Evolutionary conservation across 345 rosid genomes (phyloP).

Genomic region (Citrus sp.): DNA sequence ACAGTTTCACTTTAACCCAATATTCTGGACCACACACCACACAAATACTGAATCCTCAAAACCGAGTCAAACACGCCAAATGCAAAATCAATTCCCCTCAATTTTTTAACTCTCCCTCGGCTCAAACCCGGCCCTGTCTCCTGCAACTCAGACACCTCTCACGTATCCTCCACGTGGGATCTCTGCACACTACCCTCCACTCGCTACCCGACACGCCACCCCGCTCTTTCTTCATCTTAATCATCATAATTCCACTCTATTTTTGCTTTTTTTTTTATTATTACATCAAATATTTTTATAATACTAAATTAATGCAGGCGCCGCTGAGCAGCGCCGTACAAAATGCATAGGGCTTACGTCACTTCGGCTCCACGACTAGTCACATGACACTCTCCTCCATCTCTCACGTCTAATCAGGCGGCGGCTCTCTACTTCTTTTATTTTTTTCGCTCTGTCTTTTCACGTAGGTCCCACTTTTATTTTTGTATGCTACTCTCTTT

Average conservation of each 20-base stretch:
- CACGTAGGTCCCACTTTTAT: slow-evolving; percentile 10
- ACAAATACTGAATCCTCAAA: neutral
- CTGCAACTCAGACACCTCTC: slow-evolving; percentile 37
- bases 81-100: neutral
- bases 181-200: slow-evolving; percentile 16
- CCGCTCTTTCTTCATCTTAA: neutral
- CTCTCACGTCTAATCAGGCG: slow-evolving; percentile 42
- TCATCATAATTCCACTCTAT: neutral
- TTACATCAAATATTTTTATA: neutral
- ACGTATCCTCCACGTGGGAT: slow-evolving; percentile 35
- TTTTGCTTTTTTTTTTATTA: neutral
- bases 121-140: slow-evolving; percentile 34
- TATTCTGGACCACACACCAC: neutral
- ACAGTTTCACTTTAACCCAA: slow-evolving; percentile 1
- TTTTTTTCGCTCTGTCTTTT: neutral
- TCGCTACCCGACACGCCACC: slow-evolving; percentile 32
- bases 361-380: slow-evolving; percentile 12
- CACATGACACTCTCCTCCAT: slow-evolving; percentile 32
- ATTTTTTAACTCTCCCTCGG: neutral
- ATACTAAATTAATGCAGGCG: slow-evolving; percentile 7
- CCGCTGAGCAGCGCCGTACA: slow-evolving; percentile 37
- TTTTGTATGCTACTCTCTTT: neutral
- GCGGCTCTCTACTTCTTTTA: slow-evolving; percentile 24
- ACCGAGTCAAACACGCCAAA: slow-evolving; percentile 33
- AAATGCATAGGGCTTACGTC: slow-evolving; percentile 36